Percentiles rank a stretch among this genome's conserved stretches.
phyloP scores from a whole-genome alignment of 305 asterid species.

The Fraxinus latifolia region DNA sequence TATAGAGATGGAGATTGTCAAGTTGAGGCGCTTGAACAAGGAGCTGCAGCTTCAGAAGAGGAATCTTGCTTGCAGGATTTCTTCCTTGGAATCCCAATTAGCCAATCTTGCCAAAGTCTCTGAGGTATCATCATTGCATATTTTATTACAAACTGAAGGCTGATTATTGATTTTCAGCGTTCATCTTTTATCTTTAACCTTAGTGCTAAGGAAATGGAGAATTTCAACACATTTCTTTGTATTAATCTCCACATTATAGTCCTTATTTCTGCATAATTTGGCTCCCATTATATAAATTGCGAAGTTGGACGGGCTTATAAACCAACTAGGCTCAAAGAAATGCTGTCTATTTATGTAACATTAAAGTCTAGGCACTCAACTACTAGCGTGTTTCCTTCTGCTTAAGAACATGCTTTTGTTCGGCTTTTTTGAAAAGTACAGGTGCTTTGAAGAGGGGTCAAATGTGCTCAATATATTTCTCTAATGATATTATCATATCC shows the following conservation, averaged over 20 bases:
- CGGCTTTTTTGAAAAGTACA: background rate
- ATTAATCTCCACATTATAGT: background rate
- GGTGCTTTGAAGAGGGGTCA: background rate
- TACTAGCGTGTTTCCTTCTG: background rate
- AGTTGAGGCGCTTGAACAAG: constrained; percentile 83
- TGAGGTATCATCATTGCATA: constrained; percentile 45
- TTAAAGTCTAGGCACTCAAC: background rate
- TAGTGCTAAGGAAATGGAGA: background rate
- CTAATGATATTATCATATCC: background rate
- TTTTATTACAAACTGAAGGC: background rate
- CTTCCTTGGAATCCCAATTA: constrained; percentile 66
- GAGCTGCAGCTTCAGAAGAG: constrained; percentile 94
- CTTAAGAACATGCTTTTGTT: background rate
- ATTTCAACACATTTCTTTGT: background rate
- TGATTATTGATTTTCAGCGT: background rate
- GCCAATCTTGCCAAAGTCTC: constrained; percentile 39
- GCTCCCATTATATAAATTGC: background rate
- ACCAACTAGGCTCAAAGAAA: background rate
- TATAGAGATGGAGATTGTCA: constrained; percentile 74
- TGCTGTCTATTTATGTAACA: background rate
- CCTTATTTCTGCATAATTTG: background rate
- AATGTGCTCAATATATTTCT: background rate
- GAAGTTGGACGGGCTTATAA: background rate
- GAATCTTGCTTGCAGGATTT: constrained; percentile 61
- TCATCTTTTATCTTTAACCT: background rate